These are phyloP conservation scores for Coemansia furcata DNA, from an alignment of 192 early-diverging fungal genomes.

Conservation along the genomic window DNA sequence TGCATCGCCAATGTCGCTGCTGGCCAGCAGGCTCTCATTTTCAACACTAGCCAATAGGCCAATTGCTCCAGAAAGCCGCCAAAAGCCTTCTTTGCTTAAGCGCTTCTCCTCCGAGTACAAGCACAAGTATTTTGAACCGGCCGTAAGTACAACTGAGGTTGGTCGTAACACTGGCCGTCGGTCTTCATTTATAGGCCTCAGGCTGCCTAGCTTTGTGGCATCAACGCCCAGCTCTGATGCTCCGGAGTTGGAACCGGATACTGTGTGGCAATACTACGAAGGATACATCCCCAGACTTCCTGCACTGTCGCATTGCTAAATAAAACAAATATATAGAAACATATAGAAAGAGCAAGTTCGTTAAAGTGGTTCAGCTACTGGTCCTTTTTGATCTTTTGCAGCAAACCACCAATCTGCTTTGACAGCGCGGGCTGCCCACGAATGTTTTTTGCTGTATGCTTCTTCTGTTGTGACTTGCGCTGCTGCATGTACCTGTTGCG, in stretches of 20 bases:
- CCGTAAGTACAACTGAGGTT: not conserved
- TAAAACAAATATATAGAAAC: not conserved
- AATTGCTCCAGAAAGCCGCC: not conserved
- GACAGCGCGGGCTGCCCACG: conserved; percentile 43
- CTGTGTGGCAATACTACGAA: conserved; percentile 9
- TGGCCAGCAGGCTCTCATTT: conserved; percentile 1
- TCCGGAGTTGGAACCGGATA: not conserved
- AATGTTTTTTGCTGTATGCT: conserved; percentile 27
- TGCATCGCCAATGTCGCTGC: not conserved
- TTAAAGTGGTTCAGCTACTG: not conserved
- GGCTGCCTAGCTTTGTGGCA: not conserved
- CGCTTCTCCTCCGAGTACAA: not conserved
- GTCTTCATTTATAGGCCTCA: not conserved
- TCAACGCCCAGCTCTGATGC: not conserved
- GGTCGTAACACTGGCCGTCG: not conserved
- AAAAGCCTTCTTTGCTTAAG: not conserved
- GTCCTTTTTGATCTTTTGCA: conserved; percentile 34
- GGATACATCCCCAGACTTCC: not conserved
- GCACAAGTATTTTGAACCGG: not conserved
- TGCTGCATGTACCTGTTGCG: conserved; percentile 23
- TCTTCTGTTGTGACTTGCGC: conserved; percentile 35
- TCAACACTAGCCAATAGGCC: not conserved
- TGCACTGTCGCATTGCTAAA: not conserved
- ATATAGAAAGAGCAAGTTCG: not conserved
- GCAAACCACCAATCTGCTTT: conserved; percentile 31